Evolutionary conservation across 1,139 yeast genomes (phyloP), one percentile per base, ranked within the genome.

Genomic region (Spencermartinsiella ligniputridi): DNA sequence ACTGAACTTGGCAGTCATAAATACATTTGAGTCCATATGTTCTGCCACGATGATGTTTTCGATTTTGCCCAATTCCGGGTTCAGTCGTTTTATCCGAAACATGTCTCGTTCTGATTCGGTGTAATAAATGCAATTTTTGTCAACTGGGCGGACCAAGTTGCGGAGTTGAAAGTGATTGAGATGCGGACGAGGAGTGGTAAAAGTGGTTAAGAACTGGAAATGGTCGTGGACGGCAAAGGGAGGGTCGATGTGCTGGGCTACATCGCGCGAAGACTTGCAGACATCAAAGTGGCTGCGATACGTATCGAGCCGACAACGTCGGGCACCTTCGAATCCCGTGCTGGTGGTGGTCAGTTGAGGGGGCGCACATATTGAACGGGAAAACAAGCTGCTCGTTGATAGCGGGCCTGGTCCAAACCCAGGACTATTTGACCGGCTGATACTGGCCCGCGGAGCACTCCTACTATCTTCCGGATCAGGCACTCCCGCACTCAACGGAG

Each of bases 121-220:
- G 44, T 69, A 71, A 55, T 63, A 27, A 63, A 58, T 37, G 61
- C 57, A 45, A 63, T 64, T 30, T 64, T 58, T 51, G 16, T 53
- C 35, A 18, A 74, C 67, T 38, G 78, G 70, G 27, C 76, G 67
- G 3, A 79, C 72, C 44, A 78, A 63, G 50, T 76, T 75, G 16
- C 84, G 63, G 29, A 79, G 64, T 58, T 79, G 84, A 60, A 78
- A 77, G 61, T 79, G 84, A 21, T 76, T 72, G 13, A 78, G 66
- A 51, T 70, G 73, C 13, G 80, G 74, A 45, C 70, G 71, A 15
- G 79, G 67, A 43, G 60, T 60, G 40, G 74, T 64, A 60, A 64
- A 74, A 52, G 73, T 76, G 40, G 65, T 64, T 29, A 68, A 61
- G 52, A 74, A 76, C n/a, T 36, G 24, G 29, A 52, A 47, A 9